These are phyloP conservation scores for Nakaseomyces kungkrabaensis DNA, from an alignment of 1,139 yeast genomes.

Conservation along the genomic window DNA sequence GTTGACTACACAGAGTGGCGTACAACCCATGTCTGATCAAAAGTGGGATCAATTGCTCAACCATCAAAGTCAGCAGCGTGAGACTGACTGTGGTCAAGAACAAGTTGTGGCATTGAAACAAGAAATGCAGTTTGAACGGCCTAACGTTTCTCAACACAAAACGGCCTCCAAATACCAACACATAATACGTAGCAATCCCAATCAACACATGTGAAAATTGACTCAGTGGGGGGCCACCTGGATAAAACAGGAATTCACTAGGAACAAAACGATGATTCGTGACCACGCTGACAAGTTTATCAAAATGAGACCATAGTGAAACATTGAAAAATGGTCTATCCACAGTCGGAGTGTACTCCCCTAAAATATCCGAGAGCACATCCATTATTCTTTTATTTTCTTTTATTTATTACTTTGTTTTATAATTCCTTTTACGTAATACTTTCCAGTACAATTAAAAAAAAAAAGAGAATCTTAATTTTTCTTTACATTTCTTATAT, in stretches of 20 bases:
- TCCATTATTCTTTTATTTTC: background rate
- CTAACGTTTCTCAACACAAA: conserved; percentile 41
- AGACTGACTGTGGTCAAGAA: conserved; percentile 53
- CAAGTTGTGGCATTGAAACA: conserved; percentile 65
- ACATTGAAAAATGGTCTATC: conserved; percentile 56
- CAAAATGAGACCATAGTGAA: conserved; percentile 52
- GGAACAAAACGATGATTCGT: conserved; percentile 50
- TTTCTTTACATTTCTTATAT: too few relatives aligned
- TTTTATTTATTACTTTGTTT: background rate
- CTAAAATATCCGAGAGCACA: background rate
- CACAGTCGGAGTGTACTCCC: conserved; percentile 36
- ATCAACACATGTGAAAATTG: conserved; percentile 41
- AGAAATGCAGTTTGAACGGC: conserved; percentile 52
- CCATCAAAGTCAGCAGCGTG: conserved; percentile 48
- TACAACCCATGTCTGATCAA: conserved; percentile 53
- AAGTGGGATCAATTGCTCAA: conserved; percentile 66
- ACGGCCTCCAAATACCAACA: conserved; percentile 64
- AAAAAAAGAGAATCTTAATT: too few relatives aligned
- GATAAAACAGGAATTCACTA: conserved; percentile 46
- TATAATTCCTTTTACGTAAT: background rate
- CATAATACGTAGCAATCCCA: conserved; percentile 50
- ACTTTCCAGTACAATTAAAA: too few relatives aligned
- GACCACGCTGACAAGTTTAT: conserved; percentile 34
- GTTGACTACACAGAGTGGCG: conserved; percentile 53
- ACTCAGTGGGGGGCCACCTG: conserved; percentile 48